phyloP scores from a whole-genome alignment of 108 stramenopile genomes.

The Cyclotella choctawhatcheeana region DNA sequence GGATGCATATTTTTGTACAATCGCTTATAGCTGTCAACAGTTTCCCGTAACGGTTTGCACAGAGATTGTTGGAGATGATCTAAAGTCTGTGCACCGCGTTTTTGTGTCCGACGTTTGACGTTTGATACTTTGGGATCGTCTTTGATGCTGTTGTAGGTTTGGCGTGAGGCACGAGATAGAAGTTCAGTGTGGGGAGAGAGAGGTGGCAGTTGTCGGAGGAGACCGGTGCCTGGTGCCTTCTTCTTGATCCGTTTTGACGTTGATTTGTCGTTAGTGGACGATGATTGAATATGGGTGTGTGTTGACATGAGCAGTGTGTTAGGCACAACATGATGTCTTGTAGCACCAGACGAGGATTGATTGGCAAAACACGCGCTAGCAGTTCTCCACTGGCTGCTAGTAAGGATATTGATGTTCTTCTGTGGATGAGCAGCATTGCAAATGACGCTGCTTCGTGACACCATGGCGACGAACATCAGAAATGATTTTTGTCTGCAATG shows the following conservation, averaged over 20 bases:
- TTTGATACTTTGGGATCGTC: constrained; percentile 61
- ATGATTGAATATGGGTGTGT: neutral
- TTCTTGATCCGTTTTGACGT: neutral
- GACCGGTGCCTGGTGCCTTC: constrained; percentile 59
- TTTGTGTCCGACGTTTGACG: constrained; percentile 67
- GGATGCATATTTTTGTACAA: constrained; percentile 87
- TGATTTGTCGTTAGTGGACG: neutral
- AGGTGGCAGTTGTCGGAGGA: constrained; percentile 77
- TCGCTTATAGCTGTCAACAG: constrained; percentile 76
- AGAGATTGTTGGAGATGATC: constrained; percentile 80
- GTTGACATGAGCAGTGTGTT: neutral
- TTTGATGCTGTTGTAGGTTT: constrained; percentile 45
- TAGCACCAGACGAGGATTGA: neutral
- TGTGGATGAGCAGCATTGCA: neutral
- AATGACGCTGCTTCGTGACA: neutral
- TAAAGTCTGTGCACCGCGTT: constrained; percentile 79
- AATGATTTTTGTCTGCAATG: neutral
- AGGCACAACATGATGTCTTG: too few relatives aligned
- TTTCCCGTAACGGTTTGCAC: constrained; percentile 82
- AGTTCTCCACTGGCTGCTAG: neutral
- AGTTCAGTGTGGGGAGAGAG: constrained; percentile 75
- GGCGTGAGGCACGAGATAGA: constrained; percentile 58
- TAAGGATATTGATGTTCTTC: neutral
- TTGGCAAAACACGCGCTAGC: constrained; percentile 4
- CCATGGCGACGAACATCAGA: neutral